Base-by-base conservation (phyloP, 1,284 basidiomycete genomes). In the Boletus mariae region DNA sequence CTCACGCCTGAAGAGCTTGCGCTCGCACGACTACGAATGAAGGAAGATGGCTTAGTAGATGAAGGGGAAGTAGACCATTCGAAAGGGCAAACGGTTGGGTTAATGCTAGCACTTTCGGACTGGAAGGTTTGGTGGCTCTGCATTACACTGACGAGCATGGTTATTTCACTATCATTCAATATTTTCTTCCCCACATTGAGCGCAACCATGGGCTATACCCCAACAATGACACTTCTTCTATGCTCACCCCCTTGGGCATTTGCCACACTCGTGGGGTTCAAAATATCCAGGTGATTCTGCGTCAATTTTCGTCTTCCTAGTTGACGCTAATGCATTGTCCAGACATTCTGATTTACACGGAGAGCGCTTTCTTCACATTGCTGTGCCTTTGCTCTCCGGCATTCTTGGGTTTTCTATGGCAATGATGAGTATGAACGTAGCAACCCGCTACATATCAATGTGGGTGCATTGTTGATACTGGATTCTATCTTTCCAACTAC, bases 331-430 rank as follows among this genome's bases (percentile, higher is more conserved):
- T 40, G 2, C 26, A 26, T 34, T 26, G 17, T 23, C 10, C 45
- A 85, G 84, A 55, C 87, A 89, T 70, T 90, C 91, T 7, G 91
- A 94, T 68, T 75, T 75, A 56, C 72, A 64, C 13, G 79, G 76
- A 12, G 85, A 89, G 56, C 80, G 87, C 46, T 87, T 83, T 70
- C 81, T 75, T 67, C 86, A 91, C 62, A 81, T 84, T 48, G 64
- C 73, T 2, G 64, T 71, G 35, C 79, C 86, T 3, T 71, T 87
- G 15, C 58, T 73, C 35, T 57, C 84, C 23, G 86, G 85, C 13
- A 80, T 87, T 45, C 47, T 87, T n/a, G 90, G 88, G 5, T 91
- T 91, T 66, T 62, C 86, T 45, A 82, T 94, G 48, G 84, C 90
- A 2, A 77, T 86, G 51, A 76, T 78, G 15, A 89, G 85, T 1